Conservation (phyloP, 2,329 filamentous ascomycete species). For the Cercospora sp. region DNA sequence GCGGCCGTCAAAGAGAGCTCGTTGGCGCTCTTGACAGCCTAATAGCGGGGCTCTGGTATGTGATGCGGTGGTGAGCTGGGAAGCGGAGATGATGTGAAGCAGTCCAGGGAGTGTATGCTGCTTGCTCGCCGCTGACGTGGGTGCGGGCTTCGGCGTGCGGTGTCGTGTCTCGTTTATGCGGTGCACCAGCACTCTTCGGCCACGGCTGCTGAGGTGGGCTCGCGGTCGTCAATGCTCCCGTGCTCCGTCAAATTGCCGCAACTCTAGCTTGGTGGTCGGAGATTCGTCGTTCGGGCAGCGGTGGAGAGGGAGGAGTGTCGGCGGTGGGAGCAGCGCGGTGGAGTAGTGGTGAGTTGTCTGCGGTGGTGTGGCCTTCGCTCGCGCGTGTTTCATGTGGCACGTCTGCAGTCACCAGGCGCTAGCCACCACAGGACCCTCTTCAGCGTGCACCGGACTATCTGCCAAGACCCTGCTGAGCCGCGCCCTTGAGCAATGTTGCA, state of each 20-base stretch:
- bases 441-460: neutral
- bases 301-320: neutral
- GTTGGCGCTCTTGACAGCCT: conserved; percentile 8
- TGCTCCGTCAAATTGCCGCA: neutral
- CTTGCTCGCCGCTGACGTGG: neutral
- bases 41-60: neutral
- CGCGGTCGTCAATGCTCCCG: conserved; percentile 5
- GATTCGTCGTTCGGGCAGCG: neutral
- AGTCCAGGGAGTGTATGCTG: neutral
- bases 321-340: neutral
- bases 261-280: neutral
- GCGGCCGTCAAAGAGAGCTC: conserved; percentile 10
- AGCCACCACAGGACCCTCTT: neutral
- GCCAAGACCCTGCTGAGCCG: neutral
- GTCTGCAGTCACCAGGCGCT: neutral
- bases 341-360: neutral
- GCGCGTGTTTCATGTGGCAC: conserved; percentile 1
- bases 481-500: neutral
- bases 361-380: neutral
- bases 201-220: neutral
- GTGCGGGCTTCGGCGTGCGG: neutral
- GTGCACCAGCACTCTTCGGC: neutral
- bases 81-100: neutral
- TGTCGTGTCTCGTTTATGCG: neutral
- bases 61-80: neutral